Percentiles rank a stretch among this genome's conserved stretches.
Evolutionary conservation across 2,329 filamentous ascomycete genomes (phyloP).

Genomic region (Pleurostoma richardsiae): DNA sequence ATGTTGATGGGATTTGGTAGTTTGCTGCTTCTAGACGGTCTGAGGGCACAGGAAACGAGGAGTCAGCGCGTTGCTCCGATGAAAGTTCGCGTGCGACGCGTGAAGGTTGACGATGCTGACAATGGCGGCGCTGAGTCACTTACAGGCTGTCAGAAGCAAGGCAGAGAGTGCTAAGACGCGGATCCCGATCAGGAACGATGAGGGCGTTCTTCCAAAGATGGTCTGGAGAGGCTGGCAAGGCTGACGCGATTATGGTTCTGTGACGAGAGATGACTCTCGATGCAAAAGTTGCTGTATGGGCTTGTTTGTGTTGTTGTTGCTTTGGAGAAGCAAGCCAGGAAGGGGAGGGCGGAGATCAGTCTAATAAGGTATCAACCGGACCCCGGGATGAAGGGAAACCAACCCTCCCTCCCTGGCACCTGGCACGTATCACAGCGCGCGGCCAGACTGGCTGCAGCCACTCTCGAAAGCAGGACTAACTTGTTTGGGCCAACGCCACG

Average conservation of each 20-base stretch:
- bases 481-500: background rate
- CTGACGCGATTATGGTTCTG: conserved; percentile 57
- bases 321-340: conserved; percentile 30
- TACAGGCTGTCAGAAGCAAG: conserved; percentile 28
- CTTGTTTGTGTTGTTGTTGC: conserved; percentile 43
- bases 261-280: conserved; percentile 54
- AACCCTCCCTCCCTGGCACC: conserved; percentile 6
- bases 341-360: conserved; percentile 24
- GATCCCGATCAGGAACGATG: conserved; percentile 20
- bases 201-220: conserved; percentile 18
- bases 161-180: conserved; percentile 8
- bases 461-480: conserved; percentile 1
- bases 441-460: background rate
- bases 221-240: conserved; percentile 33
- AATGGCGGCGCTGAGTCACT: conserved; percentile 21
- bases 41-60: conserved; percentile 21
- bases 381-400: too few relatives aligned
- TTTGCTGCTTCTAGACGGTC: conserved; percentile 40
- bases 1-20: conserved; percentile 38
- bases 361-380: conserved; percentile 12
- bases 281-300: conserved; percentile 35
- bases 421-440: conserved; percentile 4
- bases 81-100: conserved; percentile 12
- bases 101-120: conserved; percentile 6
- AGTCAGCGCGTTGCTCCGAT: conserved; percentile 17